Evolutionary conservation across 805 yeast genomes (phyloP), one percentile per base, ranked within the genome.

Genomic region (Wickerhamiella australiensis): DNA sequence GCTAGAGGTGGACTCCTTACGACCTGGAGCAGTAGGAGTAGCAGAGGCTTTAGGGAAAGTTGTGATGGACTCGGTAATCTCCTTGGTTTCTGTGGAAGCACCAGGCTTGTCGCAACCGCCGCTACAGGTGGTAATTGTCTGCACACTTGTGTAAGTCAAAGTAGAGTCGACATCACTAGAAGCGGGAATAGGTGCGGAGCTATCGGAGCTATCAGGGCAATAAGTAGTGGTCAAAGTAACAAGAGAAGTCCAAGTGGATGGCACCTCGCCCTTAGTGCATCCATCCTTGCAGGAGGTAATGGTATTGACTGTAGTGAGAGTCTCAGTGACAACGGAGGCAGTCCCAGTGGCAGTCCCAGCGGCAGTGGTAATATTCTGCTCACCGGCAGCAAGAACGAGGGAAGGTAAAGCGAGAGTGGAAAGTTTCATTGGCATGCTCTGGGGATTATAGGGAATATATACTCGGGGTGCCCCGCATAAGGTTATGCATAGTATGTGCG

Each of bases 191-290:
- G 42, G 12, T 5, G 26, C 9, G 13, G 42, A 6, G 4, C 5
- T 26, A 20, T 25, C 18, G 42, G 42, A 18, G 17, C n/a, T 12
- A 11, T 33, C 46, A 22, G 46, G 46, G 46, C 46, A 43, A 20
- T 43, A 43, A 21, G 46, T 43, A 3, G 46, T 43, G 11, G 36
- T 20, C 38, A 31, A 23, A n/a, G 46, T 43, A 12, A 43, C 46
- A 15, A 31, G 25, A 6, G 37, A 31, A 6, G 46, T 43, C n/a
- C 31, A 5, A 5, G 46, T 43, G 21, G 46, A 26, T 11, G 42
- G 42, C 17, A 12, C 46, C 17, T 29, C 46, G 29, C 20, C 46
- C 7, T n/a, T 17, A 18, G 22, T 20, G 46, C 46, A 43, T 27
- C 38, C 38, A 13, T 27, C 46, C 7, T 23, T 7, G 25, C 46